Conservation (phyloP, 2,329 filamentous ascomycete genomes). For the Cladophialophora immunda region DNA sequence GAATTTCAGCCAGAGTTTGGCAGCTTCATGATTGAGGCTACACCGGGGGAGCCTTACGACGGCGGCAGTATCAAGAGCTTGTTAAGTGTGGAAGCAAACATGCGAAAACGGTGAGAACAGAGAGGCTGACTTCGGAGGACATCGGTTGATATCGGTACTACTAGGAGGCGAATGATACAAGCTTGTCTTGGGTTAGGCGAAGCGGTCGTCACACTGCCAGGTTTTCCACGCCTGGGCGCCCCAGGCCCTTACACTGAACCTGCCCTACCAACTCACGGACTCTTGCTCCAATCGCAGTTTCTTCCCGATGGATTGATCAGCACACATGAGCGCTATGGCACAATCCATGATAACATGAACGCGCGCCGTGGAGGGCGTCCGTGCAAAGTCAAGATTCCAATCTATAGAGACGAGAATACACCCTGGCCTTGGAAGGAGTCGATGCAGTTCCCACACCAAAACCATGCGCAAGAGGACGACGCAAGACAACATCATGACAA, state of each 20-base stretch:
- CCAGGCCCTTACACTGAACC: constrained; percentile 84
- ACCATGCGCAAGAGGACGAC: constrained; percentile 3
- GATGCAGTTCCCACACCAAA: not conserved
- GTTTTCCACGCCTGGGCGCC: constrained; percentile 88
- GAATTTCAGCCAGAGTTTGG: constrained; percentile 98
- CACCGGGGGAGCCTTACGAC: constrained; percentile 92
- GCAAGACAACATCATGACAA: constrained; percentile 74
- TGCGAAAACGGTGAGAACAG: constrained; percentile 90
- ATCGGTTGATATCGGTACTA: constrained; percentile 57
- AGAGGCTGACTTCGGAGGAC: constrained; percentile 56
- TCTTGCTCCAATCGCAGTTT: constrained; percentile 76
- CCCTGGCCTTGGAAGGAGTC: constrained; percentile 88
- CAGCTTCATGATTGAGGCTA: constrained; percentile 95
- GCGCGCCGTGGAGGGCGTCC: constrained; percentile 82
- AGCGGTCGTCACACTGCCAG: constrained; percentile 70
- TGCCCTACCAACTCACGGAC: constrained; percentile 71
- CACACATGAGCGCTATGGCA: constrained; percentile 92
- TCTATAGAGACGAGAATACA: constrained; percentile 87
- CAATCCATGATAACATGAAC: constrained; percentile 90
- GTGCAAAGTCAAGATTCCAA: constrained; percentile 94
- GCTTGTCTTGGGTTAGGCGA: constrained; percentile 58
- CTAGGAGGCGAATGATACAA: constrained; percentile 82
- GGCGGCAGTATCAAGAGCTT: constrained; percentile 81
- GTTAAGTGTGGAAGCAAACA: constrained; percentile 90
- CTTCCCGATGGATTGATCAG: constrained; percentile 96